Evolutionary conservation across 2,329 filamentous ascomycete species (phyloP).

Genomic region (Aspergillus persii): DNA sequence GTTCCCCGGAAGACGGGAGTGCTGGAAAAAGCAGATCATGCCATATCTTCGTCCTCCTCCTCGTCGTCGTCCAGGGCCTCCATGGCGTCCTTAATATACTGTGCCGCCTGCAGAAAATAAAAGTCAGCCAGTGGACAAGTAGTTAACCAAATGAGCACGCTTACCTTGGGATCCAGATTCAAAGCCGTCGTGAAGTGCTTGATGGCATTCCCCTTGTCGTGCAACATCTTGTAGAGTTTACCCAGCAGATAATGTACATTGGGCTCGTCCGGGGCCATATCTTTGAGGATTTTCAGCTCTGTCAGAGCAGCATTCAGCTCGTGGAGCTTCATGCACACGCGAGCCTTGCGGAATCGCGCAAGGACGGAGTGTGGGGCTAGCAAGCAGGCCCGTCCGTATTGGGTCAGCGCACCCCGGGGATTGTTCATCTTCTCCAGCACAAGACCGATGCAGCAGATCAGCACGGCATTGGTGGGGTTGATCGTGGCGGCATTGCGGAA

Average conservation of each 20-base stretch:
- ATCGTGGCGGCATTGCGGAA: slow-evolving; percentile 85
- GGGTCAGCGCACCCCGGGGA: slow-evolving; percentile 70
- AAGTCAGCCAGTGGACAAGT: background rate
- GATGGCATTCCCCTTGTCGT: slow-evolving; percentile 70
- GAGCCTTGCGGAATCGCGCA: slow-evolving; percentile 89
- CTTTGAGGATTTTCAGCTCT: slow-evolving; percentile 84
- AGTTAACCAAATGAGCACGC: slow-evolving; percentile 1
- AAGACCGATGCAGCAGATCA: slow-evolving; percentile 88
- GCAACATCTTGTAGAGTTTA: slow-evolving; percentile 57
- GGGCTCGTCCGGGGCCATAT: slow-evolving; percentile 88
- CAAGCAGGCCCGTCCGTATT: slow-evolving; percentile 78
- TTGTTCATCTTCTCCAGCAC: slow-evolving; percentile 88
- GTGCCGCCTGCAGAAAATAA: slow-evolving; percentile 64
- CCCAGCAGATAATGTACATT: slow-evolving; percentile 95
- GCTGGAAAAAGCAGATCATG: slow-evolving; percentile 26
- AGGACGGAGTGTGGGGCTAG: slow-evolving; percentile 78
- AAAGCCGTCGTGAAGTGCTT: slow-evolving; percentile 91
- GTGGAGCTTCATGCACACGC: slow-evolving; percentile 75
- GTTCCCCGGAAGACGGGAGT: slow-evolving; percentile 6
- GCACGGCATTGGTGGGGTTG: slow-evolving; percentile 88
- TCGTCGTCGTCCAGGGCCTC: slow-evolving; percentile 76
- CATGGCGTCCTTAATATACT: slow-evolving; percentile 94
- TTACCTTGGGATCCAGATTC: slow-evolving; percentile 93
- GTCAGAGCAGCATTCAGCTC: slow-evolving; percentile 68
- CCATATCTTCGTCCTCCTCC: slow-evolving; percentile 57